These are phyloP conservation scores for Linnemannia schmuckeri DNA, from an alignment of 192 early-diverging fungal genomes.

Conservation along the genomic window DNA sequence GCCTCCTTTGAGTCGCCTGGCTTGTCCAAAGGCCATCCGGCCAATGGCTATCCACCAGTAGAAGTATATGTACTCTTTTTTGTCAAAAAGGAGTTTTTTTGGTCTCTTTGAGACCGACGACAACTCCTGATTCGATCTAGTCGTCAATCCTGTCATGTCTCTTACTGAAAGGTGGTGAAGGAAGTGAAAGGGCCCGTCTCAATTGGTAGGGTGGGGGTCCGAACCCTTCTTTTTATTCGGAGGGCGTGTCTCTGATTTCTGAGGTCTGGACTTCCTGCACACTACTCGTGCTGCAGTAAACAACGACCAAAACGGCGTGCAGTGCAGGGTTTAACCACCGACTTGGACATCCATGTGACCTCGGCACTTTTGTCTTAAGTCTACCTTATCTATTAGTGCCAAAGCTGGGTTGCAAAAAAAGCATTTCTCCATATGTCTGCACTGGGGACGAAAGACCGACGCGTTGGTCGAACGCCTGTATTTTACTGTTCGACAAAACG, in stretches of 20 bases:
- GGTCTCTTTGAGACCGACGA: background rate
- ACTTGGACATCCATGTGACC: too few relatives aligned
- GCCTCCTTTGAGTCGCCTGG: background rate
- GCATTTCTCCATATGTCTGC: too few relatives aligned
- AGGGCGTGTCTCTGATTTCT: background rate
- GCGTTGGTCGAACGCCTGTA: too few relatives aligned
- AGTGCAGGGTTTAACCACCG: too few relatives aligned
- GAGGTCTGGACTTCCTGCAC: background rate
- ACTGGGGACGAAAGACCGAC: too few relatives aligned
- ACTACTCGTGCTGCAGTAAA: too few relatives aligned
- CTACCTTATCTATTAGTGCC: too few relatives aligned
- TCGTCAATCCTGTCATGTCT: background rate
- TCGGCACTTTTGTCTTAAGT: too few relatives aligned
- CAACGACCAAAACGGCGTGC: too few relatives aligned
- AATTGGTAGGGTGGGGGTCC: background rate
- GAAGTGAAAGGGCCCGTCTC: background rate
- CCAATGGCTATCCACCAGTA: background rate
- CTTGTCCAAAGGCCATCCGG: background rate
- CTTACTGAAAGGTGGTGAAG: background rate
- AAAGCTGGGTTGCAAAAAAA: too few relatives aligned
- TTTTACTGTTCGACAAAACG: too few relatives aligned
- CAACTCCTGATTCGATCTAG: background rate
- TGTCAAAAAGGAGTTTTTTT: background rate
- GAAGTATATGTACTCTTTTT: background rate
- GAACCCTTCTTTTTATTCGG: background rate